Conservation (phyloP, 495 filamentous ascomycete genomes). For the Platismatia glauca region DNA sequence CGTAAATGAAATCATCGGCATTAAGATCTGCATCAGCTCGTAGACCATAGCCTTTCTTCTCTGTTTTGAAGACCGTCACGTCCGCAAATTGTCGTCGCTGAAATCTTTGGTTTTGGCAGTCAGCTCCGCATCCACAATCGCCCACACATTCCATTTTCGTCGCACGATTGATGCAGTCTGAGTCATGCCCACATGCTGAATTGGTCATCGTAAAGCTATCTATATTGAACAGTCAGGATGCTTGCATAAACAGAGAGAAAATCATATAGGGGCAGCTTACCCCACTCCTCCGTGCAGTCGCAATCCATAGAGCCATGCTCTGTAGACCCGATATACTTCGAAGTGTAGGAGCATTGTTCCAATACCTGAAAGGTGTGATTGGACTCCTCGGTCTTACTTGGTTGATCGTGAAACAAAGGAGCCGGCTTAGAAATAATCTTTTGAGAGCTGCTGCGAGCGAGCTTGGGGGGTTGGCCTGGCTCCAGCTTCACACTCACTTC, state of each 20-base stretch:
- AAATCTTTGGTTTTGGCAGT: constrained; percentile 92
- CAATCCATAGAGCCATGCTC: constrained; percentile 84
- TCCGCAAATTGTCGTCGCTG: constrained; percentile 81
- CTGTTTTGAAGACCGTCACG: constrained; percentile 92
- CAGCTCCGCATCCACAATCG: constrained; percentile 73
- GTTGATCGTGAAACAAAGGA: constrained; percentile 57
- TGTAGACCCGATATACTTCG: constrained; percentile 79
- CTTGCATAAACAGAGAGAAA: background rate
- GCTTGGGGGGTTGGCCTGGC: constrained; percentile 60
- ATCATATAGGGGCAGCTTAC: constrained; percentile 50
- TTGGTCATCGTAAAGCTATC: constrained; percentile 56
- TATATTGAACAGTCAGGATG: constrained; percentile 32
- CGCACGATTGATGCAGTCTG: constrained; percentile 96
- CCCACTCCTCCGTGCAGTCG: constrained; percentile 91
- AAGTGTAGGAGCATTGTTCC: constrained; percentile 72
- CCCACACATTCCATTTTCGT: constrained; percentile 95
- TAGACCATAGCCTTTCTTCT: constrained; percentile 93
- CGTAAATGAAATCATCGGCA: constrained; percentile 84
- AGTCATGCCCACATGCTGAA: constrained; percentile 87
- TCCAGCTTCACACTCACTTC: constrained; percentile 56
- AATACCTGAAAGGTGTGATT: constrained; percentile 72
- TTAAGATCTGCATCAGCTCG: constrained; percentile 69
- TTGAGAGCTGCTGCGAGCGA: constrained; percentile 64
- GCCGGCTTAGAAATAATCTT: constrained; percentile 54
- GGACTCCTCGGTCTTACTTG: constrained; percentile 68